Conservation (phyloP, 179 eudicot species). For the Silene noctiflora region DNA sequence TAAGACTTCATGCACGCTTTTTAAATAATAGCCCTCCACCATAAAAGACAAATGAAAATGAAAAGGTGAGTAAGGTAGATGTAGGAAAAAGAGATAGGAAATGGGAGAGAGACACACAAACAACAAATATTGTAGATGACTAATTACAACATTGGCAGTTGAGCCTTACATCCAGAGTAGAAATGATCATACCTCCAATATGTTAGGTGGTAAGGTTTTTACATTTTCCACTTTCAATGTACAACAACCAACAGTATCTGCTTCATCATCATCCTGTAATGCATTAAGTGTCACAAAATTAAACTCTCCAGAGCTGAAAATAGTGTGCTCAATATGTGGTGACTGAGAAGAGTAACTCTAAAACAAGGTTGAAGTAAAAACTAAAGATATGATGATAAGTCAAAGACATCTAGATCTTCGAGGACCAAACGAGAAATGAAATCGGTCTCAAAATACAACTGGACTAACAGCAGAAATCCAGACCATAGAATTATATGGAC, state of each 20-base stretch:
- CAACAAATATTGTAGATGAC: background rate
- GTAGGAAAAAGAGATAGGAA: background rate
- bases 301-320: background rate
- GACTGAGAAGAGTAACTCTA: background rate
- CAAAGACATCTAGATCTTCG: background rate
- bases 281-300: constrained; percentile 14
- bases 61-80: background rate
- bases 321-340: background rate
- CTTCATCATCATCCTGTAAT: constrained; percentile 98
- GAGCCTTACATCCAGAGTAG: background rate
- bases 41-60: background rate
- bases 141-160: background rate
- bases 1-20: too few species aligned
- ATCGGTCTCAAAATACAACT: background rate
- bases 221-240: constrained; percentile 97
- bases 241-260: constrained; percentile 99
- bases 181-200: constrained; percentile 55
- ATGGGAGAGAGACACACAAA: background rate
- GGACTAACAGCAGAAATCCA: background rate
- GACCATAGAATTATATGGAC: background rate
- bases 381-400: background rate
- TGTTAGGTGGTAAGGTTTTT: constrained; percentile 68
- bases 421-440: background rate
- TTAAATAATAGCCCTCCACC: background rate
- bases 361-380: background rate